Evolutionary conservation across 2,329 filamentous ascomycete species (phyloP).

Genomic region (Aspergillus cejpii): DNA sequence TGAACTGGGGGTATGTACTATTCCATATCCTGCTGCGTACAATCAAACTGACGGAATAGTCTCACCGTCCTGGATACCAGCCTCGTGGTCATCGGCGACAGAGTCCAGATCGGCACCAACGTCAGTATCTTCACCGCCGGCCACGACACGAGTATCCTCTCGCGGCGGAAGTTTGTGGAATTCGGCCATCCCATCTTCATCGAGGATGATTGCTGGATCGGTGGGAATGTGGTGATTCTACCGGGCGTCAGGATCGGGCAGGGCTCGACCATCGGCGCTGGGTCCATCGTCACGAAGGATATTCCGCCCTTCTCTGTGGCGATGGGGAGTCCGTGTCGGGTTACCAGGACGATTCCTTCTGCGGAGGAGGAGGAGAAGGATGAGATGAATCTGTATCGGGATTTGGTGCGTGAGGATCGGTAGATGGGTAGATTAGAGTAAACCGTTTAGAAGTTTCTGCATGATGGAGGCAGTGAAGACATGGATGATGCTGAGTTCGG

Average conservation of each 20-base stretch:
- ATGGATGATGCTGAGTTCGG: too few relatives aligned
- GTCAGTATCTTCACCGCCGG: slow-evolving; percentile 49
- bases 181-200: slow-evolving; percentile 46
- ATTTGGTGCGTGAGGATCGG: slow-evolving; percentile 15
- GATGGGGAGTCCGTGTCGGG: slow-evolving; percentile 22
- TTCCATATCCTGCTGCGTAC: not conserved
- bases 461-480: too few relatives aligned
- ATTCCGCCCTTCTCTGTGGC: slow-evolving; percentile 30
- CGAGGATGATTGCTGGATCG: slow-evolving; percentile 47
- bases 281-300: slow-evolving; percentile 37
- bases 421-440: not conserved
- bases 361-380: slow-evolving; percentile 23
- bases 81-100: slow-evolving; percentile 49
- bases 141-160: slow-evolving; percentile 48
- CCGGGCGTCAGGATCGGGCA: slow-evolving; percentile 41
- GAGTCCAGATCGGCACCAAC: slow-evolving; percentile 50
- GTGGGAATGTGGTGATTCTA: slow-evolving; percentile 42
- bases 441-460: too few relatives aligned
- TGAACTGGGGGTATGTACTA: slow-evolving; percentile 29
- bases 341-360: slow-evolving; percentile 21
- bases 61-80: slow-evolving; percentile 50
- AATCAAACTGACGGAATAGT: slow-evolving; percentile 40
- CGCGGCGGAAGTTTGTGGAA: slow-evolving; percentile 45
- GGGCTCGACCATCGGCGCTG: slow-evolving; percentile 39
- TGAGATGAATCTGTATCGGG: slow-evolving; percentile 18